Base-by-base conservation (phyloP, 1,139 yeast genomes). In the Entelexis paramagnoliae region DNA sequence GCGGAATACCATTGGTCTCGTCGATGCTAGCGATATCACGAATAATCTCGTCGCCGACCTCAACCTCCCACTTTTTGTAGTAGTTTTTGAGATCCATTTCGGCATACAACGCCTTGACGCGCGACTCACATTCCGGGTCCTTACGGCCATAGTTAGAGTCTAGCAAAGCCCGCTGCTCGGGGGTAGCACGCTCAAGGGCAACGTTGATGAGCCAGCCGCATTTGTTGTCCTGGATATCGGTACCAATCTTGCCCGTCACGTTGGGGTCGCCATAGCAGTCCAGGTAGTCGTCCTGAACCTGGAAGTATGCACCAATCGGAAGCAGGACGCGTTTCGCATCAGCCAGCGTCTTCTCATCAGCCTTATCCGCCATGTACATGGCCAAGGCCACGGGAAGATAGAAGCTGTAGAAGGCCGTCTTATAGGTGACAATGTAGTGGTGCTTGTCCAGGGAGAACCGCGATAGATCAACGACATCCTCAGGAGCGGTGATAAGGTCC, bases 241-340 rank as follows among this genome's bases (percentile, higher is more conserved):
- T 93, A 60, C 99, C 99, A 61, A 93, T 87, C 76, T 93, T 93
- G 58, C 99, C 99, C 66, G 91, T 91, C 64, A 89, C 89, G 66
- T 85, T 94, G 46, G 98, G 96, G 61, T 93, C 88, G 58, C 98
- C 99, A 66, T 86, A 93, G 70, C 96, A 87, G 70, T 93, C 99
- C 63, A 93, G 79, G 72, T 75, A 93, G 69, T 93, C 99, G 67
- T 93, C 99, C 72, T 93, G 98, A 62, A 93, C 87, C 73, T 93
- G 99, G 83, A 93, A 93, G 69, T 93, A 93, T 71, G 93, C 96
- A 55, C 99, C 99, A 62, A 91, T 78, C 55, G 97, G 97, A 59
- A 93, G 81, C 68, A 93, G 77, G 48, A 93, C 80, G 62, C 86
- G 93, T 59, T 75, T 77, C 19, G 88, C 96, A 72, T 91, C 98